Conservation (phyloP, 2,329 filamentous ascomycete genomes). For the Fusarium brachygibbosum region DNA sequence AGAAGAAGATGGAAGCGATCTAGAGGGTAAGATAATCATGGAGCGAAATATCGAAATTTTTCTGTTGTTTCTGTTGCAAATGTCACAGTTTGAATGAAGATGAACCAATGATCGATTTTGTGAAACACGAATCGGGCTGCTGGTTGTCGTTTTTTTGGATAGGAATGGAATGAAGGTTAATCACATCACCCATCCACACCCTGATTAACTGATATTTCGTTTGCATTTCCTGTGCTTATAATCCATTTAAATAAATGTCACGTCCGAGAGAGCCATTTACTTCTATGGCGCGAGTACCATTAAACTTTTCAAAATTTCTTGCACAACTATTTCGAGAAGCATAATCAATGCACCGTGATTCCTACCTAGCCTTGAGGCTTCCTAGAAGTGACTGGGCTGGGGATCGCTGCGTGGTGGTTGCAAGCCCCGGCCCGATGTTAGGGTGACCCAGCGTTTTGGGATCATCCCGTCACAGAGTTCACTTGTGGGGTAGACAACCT, state of each 20-base stretch:
- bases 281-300: neutral
- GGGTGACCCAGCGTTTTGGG: conserved; percentile 44
- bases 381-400: neutral
- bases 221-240: neutral
- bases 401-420: conserved; percentile 41
- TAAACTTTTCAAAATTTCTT: too few relatives aligned
- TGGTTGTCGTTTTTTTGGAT: neutral
- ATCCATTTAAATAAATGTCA: neutral
- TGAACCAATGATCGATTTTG: neutral
- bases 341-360: neutral
- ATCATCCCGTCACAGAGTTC: conserved; percentile 33
- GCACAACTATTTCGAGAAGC: neutral
- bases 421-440: conserved; percentile 42
- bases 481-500: conserved; percentile 34
- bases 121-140: neutral
- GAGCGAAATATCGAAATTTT: conserved; percentile 9
- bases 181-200: neutral
- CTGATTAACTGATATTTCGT: neutral
- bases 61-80: neutral
- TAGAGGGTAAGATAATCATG: conserved; percentile 6
- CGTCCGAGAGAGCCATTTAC: too few relatives aligned
- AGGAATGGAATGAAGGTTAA: neutral
- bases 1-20: conserved; percentile 48
- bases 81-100: neutral
- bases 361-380: neutral